phyloP scores from a whole-genome alignment of 116 monocot genomes.

The Dioscorea cayenensis region DNA sequence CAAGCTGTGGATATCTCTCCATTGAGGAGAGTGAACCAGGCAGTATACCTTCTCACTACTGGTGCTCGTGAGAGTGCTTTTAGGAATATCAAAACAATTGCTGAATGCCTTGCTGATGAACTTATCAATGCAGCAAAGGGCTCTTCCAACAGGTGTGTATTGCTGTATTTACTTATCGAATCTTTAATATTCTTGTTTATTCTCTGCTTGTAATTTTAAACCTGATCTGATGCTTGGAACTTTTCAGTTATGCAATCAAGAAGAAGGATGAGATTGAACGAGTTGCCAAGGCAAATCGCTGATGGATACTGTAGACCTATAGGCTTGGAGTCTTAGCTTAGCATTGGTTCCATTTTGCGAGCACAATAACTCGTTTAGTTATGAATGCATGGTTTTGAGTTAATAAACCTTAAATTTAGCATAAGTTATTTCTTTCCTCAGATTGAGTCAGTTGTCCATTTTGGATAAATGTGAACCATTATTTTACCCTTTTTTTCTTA shows the following conservation, averaged over 20 bases:
- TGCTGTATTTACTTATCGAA: background rate
- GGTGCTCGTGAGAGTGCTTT: conserved; percentile 19
- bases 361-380: no score
- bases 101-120: conserved; percentile 22
- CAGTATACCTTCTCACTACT: conserved; percentile 10
- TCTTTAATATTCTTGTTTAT: background rate
- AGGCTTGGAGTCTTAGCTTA: background rate
- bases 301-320: background rate
- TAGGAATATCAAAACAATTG: conserved; percentile 20
- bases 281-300: conserved; percentile 19
- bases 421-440: no score
- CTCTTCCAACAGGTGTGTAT: conserved; percentile 16
- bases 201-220: background rate
- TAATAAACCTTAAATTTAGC: no score
- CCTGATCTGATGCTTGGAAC: background rate
- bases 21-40: conserved; percentile 21
- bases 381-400: no score
- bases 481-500: no score
- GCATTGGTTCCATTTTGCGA: no score
- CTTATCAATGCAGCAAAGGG: conserved; percentile 20
- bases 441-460: no score
- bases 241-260: conserved; percentile 12
- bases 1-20: conserved; percentile 22
- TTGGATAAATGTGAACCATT: no score
- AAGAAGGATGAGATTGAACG: conserved; percentile 22